Base-by-base conservation (phyloP, 2,329 filamentous ascomycete species). In the Aspergillus terreus region DNA sequence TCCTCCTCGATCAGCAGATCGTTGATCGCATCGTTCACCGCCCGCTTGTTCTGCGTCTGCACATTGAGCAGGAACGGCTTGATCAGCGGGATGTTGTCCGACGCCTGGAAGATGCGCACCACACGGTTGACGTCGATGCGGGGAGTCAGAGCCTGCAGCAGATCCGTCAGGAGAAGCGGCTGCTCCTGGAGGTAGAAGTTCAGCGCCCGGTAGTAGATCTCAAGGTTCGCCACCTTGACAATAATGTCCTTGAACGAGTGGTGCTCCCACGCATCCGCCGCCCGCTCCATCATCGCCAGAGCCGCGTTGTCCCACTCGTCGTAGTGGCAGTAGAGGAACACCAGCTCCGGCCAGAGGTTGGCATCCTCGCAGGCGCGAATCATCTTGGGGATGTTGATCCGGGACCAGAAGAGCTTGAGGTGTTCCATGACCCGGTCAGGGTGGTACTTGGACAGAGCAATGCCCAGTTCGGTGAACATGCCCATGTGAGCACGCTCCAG, bases 161-260 rank as follows among this genome's bases (percentile, higher is more conserved):
- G 82, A 68, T 99, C 94, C n/a, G 94, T 99, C 58, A 99, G 78
- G 43, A 99, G 82, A 11, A 92, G 90, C 32, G 94, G 94, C 71
- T 99, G 94, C 75, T 99, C 90, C 76, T 97, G 90, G 38, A 99
- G 84, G 73, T 97, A 97, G 76, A 96, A 96, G 78, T 92, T 95
- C 68, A 97, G 82, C 25, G 90, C 90, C 49, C 92, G 89, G 81
- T 99, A 99, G 79, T 97, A 99, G 65, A 99, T 99, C 75, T 99
- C 95, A 66, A 99, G 77, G 76, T 99, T 99, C 66, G 92, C 90
- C 59, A 96, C 92, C 82, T 99, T 99, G 76, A 96, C 85, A 51
- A 96, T 82, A 47, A 95, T 97, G 69, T 99, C 95, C 81, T 99
- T 99, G 85, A 99, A 99, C 45, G 95, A 94, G 71, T 96, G 91